These are phyloP conservation scores for Chaetomium olivaceum DNA, from an alignment of 2,329 filamentous ascomycete species.

Conservation along the genomic window DNA sequence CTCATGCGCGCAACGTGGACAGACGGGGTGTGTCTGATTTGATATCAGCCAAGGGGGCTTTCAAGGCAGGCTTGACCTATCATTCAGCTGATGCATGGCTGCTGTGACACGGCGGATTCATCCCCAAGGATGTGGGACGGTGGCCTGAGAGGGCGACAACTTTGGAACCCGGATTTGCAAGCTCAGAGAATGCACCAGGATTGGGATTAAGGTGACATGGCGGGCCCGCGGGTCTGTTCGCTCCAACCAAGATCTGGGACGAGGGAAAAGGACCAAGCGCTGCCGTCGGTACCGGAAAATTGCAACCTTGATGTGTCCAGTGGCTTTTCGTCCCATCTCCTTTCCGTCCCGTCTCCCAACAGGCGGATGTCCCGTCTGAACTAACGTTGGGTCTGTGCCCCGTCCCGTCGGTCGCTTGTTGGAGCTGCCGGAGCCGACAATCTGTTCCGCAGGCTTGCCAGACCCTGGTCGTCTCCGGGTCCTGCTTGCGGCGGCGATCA, in stretches of 20 bases:
- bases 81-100: not conserved
- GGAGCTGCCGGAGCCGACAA: not conserved
- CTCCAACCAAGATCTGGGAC: conserved; percentile 6
- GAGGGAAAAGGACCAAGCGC: conserved; percentile 7
- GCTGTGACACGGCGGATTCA: conserved; percentile 3
- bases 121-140: not conserved
- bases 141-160: not conserved
- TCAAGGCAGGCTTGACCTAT: not conserved
- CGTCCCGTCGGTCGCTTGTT: conserved; percentile 9
- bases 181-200: not conserved
- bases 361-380: not conserved
- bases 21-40: not conserved
- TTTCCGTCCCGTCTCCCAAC: conserved; percentile 6
- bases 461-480: conserved; percentile 2
- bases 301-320: not conserved
- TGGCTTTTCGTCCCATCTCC: conserved; percentile 16
- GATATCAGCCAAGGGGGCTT: not conserved
- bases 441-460: not conserved
- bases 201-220: conserved; percentile 6
- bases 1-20: not conserved
- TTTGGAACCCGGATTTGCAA: conserved; percentile 9
- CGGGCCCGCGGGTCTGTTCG: not conserved
- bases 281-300: conserved; percentile 15
- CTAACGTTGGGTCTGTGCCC: conserved; percentile 2
- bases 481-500: conserved; percentile 6